These are phyloP conservation scores for Colletotrichum limetticola DNA, from an alignment of 2,329 filamentous ascomycete genomes.

Conservation along the genomic window DNA sequence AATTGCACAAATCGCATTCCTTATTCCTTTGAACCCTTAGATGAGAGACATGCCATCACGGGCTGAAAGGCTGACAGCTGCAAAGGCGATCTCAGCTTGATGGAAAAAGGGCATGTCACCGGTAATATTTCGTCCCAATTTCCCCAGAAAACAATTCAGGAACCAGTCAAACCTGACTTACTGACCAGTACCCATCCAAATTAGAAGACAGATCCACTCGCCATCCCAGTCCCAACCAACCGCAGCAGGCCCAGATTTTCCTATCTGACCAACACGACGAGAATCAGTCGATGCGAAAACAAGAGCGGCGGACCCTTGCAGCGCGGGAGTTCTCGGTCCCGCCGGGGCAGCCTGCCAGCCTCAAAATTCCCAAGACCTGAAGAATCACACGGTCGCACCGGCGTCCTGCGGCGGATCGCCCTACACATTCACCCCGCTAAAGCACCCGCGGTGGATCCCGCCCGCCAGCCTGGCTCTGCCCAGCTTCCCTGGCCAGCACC, in stretches of 20 bases:
- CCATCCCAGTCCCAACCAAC: background rate
- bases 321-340: background rate
- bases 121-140: background rate
- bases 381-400: background rate
- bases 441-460: background rate
- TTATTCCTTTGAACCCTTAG: no score
- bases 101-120: background rate
- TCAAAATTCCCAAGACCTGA: no score
- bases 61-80: background rate
- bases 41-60: background rate
- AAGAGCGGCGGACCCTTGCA: background rate
- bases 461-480: background rate
- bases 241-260: background rate
- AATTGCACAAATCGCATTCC: no score
- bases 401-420: background rate
- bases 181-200: background rate
- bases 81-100: background rate
- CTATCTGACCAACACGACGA: background rate
- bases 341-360: background rate
- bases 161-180: background rate
- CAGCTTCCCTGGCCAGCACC: background rate
- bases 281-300: conserved; percentile 20
- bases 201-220: background rate
- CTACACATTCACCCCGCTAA: background rate
- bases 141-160: background rate